Conservation (phyloP, 805 yeast genomes). For the Myxozyma lipomycoides region DNA sequence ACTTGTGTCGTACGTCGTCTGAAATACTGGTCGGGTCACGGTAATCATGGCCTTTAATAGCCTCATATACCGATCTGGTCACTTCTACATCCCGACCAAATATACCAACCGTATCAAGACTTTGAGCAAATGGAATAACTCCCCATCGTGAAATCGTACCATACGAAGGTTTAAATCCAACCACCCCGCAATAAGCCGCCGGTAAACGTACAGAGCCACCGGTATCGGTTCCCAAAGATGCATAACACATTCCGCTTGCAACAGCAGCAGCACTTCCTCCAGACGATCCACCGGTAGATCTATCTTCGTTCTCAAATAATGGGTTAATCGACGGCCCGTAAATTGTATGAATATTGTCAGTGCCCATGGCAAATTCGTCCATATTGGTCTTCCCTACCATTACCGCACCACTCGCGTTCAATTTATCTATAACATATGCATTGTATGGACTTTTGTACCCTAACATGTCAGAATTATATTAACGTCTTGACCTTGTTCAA, state of each 20-base stretch:
- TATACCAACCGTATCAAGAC: constrained; percentile 91
- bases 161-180: constrained; percentile 91
- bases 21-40: constrained; percentile 70
- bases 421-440: constrained; percentile 62
- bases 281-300: constrained; percentile 83
- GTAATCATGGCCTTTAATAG: constrained; percentile 52
- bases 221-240: constrained; percentile 87
- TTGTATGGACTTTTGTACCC: constrained; percentile 77
- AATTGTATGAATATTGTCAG: constrained; percentile 38
- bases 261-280: constrained; percentile 97
- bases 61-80: constrained; percentile 48
- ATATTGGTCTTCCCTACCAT: constrained; percentile 77
- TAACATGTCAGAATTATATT: no score
- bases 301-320: constrained; percentile 38
- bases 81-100: constrained; percentile 49
- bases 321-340: constrained; percentile 43
- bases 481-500: constrained; percentile 25
- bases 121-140: constrained; percentile 86
- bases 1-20: constrained; percentile 22
- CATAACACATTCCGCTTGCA: constrained; percentile 60
- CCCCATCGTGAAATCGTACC: constrained; percentile 93
- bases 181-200: constrained; percentile 75
- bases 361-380: constrained; percentile 98
- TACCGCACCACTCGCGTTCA: constrained; percentile 51
- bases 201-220: constrained; percentile 96